phyloP scores from a whole-genome alignment of 495 filamentous ascomycete genomes.

The Penicillium chermesinum region DNA sequence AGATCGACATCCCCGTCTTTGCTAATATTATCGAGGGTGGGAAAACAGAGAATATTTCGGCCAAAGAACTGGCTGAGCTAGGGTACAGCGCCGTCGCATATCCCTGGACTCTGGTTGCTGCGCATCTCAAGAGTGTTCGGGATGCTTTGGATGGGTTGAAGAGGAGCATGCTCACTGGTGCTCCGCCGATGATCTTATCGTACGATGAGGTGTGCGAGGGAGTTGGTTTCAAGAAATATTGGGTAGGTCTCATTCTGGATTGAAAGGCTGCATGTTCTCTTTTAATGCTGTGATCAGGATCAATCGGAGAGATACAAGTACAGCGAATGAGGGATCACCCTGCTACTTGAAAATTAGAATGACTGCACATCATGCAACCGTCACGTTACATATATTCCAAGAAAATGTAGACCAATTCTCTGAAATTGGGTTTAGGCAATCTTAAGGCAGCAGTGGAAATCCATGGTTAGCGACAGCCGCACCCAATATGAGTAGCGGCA shows the following conservation, averaged over 20 bases:
- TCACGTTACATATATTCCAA: too few species aligned
- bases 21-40: constrained; percentile 44
- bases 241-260: background rate
- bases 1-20: constrained; percentile 32
- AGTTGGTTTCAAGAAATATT: constrained; percentile 1
- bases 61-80: constrained; percentile 1
- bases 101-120: constrained; percentile 3
- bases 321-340: background rate
- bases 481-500: background rate
- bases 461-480: background rate
- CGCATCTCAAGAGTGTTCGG: constrained; percentile 1
- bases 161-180: background rate
- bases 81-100: constrained; percentile 1
- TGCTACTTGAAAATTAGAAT: too few species aligned
- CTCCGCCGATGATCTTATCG: background rate
- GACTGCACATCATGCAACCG: too few species aligned
- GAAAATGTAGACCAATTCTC: too few species aligned
- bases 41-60: constrained; percentile 12
- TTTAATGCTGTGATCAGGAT: background rate
- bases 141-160: constrained; percentile 3
- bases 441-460: background rate
- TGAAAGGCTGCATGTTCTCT: background rate
- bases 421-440: background rate
- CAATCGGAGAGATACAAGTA: background rate
- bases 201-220: constrained; percentile 4